Conservation (phyloP, 768 basidiomycete genomes). For the Lactarius hatsudake region DNA sequence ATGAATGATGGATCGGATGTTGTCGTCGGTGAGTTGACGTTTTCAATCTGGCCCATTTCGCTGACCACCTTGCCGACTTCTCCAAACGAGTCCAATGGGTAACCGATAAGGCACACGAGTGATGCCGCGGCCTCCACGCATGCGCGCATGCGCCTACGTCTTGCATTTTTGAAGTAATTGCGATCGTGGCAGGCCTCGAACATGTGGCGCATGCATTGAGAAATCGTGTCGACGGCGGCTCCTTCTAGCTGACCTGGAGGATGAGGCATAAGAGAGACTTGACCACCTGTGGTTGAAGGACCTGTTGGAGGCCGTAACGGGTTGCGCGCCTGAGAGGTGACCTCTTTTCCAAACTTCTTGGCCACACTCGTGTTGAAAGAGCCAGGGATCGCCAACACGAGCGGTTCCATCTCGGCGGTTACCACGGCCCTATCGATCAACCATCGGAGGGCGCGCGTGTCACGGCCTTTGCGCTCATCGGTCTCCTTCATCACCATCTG, state of each 20-base stretch:
- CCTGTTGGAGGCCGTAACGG: too few relatives aligned
- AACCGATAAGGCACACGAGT: neutral
- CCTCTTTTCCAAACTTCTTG: neutral
- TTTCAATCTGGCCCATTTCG: too few relatives aligned
- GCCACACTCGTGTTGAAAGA: constrained; percentile 1
- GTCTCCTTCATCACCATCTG: too few relatives aligned
- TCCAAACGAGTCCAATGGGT: neutral
- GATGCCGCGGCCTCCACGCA: neutral
- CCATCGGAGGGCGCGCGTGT: too few relatives aligned
- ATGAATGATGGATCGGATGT: too few relatives aligned
- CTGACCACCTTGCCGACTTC: neutral
- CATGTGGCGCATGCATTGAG: neutral
- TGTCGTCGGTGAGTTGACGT: too few relatives aligned
- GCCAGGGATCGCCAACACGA: neutral
- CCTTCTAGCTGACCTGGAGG: too few relatives aligned
- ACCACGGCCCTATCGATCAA: too few relatives aligned
- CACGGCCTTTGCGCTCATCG: too few relatives aligned
- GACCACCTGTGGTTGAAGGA: too few relatives aligned
- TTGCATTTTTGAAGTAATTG: neutral
- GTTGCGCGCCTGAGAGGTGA: neutral
- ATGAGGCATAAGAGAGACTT: too few relatives aligned
- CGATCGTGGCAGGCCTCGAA: neutral
- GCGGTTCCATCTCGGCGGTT: neutral
- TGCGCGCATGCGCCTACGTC: neutral
- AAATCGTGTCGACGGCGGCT: too few relatives aligned